These are phyloP conservation scores for Ganoderma leucocontextum DNA, from an alignment of 1,284 basidiomycete species.

Conservation along the genomic window DNA sequence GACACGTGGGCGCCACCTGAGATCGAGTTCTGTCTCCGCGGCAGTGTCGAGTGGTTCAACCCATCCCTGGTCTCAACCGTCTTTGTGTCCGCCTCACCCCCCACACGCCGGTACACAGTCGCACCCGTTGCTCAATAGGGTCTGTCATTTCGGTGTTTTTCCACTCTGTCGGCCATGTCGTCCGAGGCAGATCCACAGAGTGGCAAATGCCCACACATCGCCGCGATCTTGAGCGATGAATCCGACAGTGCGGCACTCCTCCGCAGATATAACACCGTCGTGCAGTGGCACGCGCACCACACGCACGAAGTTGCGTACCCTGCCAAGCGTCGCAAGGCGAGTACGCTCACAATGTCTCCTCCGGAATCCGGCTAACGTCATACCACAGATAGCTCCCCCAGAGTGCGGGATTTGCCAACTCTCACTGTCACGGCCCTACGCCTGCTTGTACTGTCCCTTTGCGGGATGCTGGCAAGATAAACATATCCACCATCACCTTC, in stretches of 20 bases:
- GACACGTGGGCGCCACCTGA: constrained; percentile 26
- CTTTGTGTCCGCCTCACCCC: constrained; percentile 5
- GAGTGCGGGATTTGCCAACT: constrained; percentile 70
- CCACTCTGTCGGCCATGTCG: constrained; percentile 21
- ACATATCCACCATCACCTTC: constrained; percentile 66
- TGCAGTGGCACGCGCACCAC: constrained; percentile 49
- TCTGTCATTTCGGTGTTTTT: not conserved
- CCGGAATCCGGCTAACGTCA: constrained; percentile 4
- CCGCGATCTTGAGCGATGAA: constrained; percentile 39
- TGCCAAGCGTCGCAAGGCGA: constrained; percentile 55
- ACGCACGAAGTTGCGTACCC: constrained; percentile 44
- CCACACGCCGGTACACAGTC: not conserved
- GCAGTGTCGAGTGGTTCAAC: constrained; percentile 1
- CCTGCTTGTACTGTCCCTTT: constrained; percentile 81
- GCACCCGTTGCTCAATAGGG: constrained; percentile 4
- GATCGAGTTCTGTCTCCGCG: not conserved
- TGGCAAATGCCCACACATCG: constrained; percentile 38
- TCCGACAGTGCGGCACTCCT: constrained; percentile 38
- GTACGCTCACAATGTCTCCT: not conserved
- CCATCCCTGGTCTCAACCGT: constrained; percentile 5
- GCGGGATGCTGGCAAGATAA: constrained; percentile 75
- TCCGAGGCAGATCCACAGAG: constrained; percentile 19
- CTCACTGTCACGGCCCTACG: constrained; percentile 74
- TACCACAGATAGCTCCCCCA: constrained; percentile 53
- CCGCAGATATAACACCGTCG: constrained; percentile 48